Evolutionary conservation across 2,329 filamentous ascomycete species (phyloP), one percentile per base, ranked within the genome.

Genomic region (Cordyceps cicadae): DNA sequence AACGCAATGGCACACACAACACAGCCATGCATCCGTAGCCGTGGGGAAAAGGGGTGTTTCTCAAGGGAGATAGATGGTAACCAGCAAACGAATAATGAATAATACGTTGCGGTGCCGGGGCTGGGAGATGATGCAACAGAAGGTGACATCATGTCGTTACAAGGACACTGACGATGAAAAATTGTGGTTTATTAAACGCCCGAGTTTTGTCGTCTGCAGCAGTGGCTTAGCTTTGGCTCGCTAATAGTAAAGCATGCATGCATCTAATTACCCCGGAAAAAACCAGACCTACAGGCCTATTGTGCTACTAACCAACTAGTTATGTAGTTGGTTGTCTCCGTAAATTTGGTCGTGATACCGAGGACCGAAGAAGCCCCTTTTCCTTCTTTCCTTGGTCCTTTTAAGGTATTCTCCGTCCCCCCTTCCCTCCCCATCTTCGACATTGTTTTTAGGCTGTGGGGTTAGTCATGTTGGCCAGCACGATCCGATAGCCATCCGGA

Each of bases 401-500:
- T 32, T 17, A 1, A 7, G 29, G 29, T 29, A 29, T 15, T 26
- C 2, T 8, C 17, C 9, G 26, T 41, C 45, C 14, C 8, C 43
- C n/a, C 17, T 6, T 55, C 19, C 39, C 37, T 9, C 39, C 37
- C 37, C 39, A 37, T 37, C 34, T 37, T 37, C 2, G 34, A 37
- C 15, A 29, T 29, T 24, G 24, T 24, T 24, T 29, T 54, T 52
- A 59, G 29, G 32, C 59, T 43, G 59, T 46, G 43, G 49, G 61
- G 56, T 55, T 65, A 5, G 46, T 53, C 63, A 67, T 66, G 34
- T 74, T 73, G 26, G 68, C 74, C 39, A 79, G 65, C 41, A 79
- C 76, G 45, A 77, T 66, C 8, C 75, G 67, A 67, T 76, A 79
- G 17, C 76, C 77, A 68, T 79, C 77, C 11, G 74, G 67, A 65